Percentiles rank a stretch among this genome's conserved stretches.
Evolutionary conservation across 495 filamentous ascomycete species (phyloP).

Genomic region (Chaetomium tenue): DNA sequence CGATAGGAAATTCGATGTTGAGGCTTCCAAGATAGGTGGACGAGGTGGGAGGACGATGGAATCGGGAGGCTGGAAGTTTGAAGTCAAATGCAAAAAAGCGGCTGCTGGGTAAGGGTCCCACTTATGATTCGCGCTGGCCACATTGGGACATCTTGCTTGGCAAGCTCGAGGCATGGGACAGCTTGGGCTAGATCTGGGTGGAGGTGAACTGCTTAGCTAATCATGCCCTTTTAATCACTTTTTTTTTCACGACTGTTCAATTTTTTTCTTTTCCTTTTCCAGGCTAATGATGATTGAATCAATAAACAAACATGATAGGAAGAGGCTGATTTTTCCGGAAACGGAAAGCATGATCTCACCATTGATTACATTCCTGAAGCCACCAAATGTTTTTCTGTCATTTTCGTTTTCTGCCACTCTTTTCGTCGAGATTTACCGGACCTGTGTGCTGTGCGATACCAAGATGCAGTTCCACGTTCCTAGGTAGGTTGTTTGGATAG

Average conservation of each 20-base stretch:
- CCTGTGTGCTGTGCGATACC: too few relatives aligned
- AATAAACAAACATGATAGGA: constrained; percentile 55
- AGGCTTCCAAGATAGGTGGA: background rate
- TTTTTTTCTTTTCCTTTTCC: constrained; percentile 27
- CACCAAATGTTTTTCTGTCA: constrained; percentile 24
- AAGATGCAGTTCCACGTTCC: too few relatives aligned
- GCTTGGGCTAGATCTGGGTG: constrained; percentile 1
- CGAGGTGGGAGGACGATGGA: background rate
- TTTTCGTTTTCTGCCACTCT: background rate
- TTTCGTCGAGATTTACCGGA: background rate
- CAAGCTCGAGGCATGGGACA: background rate
- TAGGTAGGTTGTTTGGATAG: too few relatives aligned
- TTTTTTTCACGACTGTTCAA: constrained; percentile 12
- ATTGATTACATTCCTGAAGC: constrained; percentile 56
- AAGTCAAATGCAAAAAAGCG: constrained; percentile 24
- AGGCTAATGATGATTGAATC: constrained; percentile 57
- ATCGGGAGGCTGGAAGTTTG: constrained; percentile 20
- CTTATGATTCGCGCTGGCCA: constrained; percentile 19
- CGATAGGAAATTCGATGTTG: background rate
- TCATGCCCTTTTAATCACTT: constrained; percentile 17
- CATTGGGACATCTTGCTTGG: background rate
- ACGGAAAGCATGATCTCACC: constrained; percentile 54
- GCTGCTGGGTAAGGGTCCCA: constrained; percentile 8
- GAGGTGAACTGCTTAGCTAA: constrained; percentile 18
- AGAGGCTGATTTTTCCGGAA: constrained; percentile 54